These are phyloP conservation scores for Cephaloascus fragrans DNA, from an alignment of 805 yeast genomes.

Conservation along the genomic window DNA sequence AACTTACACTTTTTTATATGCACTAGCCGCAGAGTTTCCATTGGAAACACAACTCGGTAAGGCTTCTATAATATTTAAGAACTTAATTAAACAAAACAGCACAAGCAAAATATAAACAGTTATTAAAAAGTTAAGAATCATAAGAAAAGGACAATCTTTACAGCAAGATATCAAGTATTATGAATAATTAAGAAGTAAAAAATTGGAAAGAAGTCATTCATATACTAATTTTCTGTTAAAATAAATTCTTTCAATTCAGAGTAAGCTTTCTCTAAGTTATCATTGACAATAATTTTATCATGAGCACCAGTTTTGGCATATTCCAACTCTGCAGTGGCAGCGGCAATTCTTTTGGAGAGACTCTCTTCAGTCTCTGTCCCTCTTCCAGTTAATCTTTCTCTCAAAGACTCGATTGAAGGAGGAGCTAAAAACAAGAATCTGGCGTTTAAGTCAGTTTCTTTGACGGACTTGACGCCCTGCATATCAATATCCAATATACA, in stretches of 20 bases:
- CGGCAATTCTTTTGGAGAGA: constrained; percentile 70
- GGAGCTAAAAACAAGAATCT: constrained; percentile 85
- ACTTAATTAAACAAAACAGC: no score
- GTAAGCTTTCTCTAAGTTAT: constrained; percentile 86
- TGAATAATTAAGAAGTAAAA: no score
- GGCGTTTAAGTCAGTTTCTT: constrained; percentile 73
- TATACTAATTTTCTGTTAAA: constrained; percentile 23
- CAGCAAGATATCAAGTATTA: no score
- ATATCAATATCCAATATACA: constrained; percentile 96
- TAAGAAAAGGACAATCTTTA: no score
- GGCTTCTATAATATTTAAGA: no score
- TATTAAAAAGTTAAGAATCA: no score
- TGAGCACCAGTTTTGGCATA: constrained; percentile 89
- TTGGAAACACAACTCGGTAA: no score
- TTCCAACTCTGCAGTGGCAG: constrained; percentile 84
- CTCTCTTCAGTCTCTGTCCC: constrained; percentile 94
- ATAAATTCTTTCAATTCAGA: constrained; percentile 70
- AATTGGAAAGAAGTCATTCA: no score
- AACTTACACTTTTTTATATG: no score
- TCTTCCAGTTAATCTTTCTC: constrained; percentile 69
- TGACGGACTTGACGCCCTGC: constrained; percentile 96
- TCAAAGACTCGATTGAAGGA: constrained; percentile 76
- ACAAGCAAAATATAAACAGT: no score
- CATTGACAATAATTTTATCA: constrained; percentile 82
- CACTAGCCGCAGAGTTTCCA: no score